A percentile compares a stretch with the other conserved stretches of the same genome.
These are phyloP conservation scores for Ambrosiella xylebori DNA, from an alignment of 2,329 filamentous ascomycete species.

Conservation along the genomic window DNA sequence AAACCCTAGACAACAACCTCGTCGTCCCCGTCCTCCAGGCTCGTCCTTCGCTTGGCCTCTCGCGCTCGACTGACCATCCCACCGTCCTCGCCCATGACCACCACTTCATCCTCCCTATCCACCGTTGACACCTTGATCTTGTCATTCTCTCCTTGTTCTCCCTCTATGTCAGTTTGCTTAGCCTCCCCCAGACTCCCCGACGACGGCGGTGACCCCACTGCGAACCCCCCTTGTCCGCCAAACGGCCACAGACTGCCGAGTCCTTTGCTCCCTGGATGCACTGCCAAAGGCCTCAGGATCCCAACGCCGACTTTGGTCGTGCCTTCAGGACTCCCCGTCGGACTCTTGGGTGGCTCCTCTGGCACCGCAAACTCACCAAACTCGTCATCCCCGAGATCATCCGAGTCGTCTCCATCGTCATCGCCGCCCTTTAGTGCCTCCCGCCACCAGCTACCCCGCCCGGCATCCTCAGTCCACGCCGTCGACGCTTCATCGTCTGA, in stretches of 20 bases:
- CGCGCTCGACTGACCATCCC: conserved; percentile 28
- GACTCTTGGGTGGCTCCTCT: conserved; percentile 20
- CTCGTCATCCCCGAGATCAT: conserved; percentile 37
- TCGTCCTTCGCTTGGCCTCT: conserved; percentile 37
- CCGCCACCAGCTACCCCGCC: conserved; percentile 33
- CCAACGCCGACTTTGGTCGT: conserved; percentile 24
- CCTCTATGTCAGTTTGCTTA: conserved; percentile 1
- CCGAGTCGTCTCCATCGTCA: conserved; percentile 26
- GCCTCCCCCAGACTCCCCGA: background rate
- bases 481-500: conserved; percentile 23
- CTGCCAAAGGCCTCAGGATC: conserved; percentile 37
- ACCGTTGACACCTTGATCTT: conserved; percentile 14
- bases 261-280: conserved; percentile 29
- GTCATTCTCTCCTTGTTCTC: conserved; percentile 13
- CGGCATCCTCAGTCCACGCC: conserved; percentile 16
- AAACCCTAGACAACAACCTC: conserved; percentile 19
- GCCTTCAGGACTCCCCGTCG: background rate
- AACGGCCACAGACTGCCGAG: conserved; percentile 44
- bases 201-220: background rate
- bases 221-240: conserved; percentile 17
- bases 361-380: conserved; percentile 54
- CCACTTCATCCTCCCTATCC: conserved; percentile 15
- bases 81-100: conserved; percentile 22
- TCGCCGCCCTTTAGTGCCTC: conserved; percentile 19
- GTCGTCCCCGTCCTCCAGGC: conserved; percentile 39